These are phyloP conservation scores for barley (Hordeum vulgare) DNA, from an alignment of 176 grass and related monocot genomes.

Conservation along the genomic window DNA sequence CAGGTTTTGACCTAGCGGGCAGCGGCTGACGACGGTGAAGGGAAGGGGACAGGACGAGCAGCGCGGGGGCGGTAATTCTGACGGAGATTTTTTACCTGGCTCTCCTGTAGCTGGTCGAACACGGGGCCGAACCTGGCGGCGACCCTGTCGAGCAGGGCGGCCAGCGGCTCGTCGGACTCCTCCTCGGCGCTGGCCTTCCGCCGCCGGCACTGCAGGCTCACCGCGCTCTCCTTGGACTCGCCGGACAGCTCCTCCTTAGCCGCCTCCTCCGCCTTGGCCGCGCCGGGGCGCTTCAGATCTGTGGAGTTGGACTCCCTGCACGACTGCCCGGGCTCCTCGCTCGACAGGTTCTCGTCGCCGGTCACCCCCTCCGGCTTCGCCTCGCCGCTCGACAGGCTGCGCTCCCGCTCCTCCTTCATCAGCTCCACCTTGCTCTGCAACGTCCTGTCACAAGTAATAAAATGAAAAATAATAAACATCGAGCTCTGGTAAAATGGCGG, in stretches of 20 bases:
- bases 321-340: slow-evolving; percentile 55
- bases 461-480: background rate
- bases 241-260: slow-evolving; percentile 46
- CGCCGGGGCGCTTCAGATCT: slow-evolving; percentile 50
- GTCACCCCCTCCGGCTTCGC: slow-evolving; percentile 14
- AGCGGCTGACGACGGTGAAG: background rate
- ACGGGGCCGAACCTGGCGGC: slow-evolving; percentile 41
- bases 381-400: slow-evolving; percentile 23
- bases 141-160: slow-evolving; percentile 50
- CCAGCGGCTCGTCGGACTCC: slow-evolving; percentile 38
- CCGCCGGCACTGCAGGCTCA: slow-evolving; percentile 51
- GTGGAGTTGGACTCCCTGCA: slow-evolving; percentile 87
- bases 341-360: slow-evolving; percentile 29
- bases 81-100: slow-evolving; percentile 44
- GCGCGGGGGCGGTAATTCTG: background rate
- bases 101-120: slow-evolving; percentile 57
- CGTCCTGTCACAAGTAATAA: slow-evolving; percentile 30
- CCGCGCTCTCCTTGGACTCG: slow-evolving; percentile 88
- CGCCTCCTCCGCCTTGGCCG: slow-evolving; percentile 15
- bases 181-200: slow-evolving; percentile 5
- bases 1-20: background rate
- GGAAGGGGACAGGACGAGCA: background rate
- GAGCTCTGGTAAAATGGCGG: background rate
- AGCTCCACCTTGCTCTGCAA: slow-evolving; percentile 75
- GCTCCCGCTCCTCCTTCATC: slow-evolving; percentile 56